A percentile compares a stretch with the other conserved stretches of the same genome.
Conservation (phyloP, 495 filamentous ascomycete genomes). For the Podospora comata region DNA sequence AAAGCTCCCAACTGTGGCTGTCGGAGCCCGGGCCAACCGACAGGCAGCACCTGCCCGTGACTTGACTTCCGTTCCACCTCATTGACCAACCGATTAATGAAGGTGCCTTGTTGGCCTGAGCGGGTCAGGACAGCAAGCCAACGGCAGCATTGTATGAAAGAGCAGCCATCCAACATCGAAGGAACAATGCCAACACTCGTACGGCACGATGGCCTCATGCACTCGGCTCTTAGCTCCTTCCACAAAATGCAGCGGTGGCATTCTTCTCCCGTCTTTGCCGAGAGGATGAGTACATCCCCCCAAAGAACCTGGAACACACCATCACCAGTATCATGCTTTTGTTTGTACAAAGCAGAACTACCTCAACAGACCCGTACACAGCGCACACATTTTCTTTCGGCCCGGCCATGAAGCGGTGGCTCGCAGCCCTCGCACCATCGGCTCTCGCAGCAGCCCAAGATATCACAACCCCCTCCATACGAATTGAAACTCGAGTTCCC, state of each 20-base stretch:
- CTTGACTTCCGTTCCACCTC: background rate
- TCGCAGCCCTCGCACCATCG: background rate
- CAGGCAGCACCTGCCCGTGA: background rate
- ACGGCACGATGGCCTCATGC: background rate
- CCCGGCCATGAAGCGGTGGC: slow-evolving; percentile 10
- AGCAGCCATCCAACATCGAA: background rate
- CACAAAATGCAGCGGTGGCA: background rate
- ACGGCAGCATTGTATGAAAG: no score
- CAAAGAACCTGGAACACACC: background rate
- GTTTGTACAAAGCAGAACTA: background rate
- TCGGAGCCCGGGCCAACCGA: background rate
- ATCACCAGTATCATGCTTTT: background rate
- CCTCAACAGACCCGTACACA: background rate
- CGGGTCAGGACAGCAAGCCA: no score
- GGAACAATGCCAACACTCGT: background rate
- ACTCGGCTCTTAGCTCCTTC: background rate
- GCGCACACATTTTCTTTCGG: background rate
- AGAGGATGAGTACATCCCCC: background rate
- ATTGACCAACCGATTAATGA: no score
- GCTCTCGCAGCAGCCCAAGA: background rate
- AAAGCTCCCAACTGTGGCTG: background rate
- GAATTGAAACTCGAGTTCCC: slow-evolving; percentile 32
- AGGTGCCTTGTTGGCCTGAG: no score
- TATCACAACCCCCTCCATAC: slow-evolving; percentile 27
- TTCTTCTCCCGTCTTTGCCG: background rate